phyloP scores from a whole-genome alignment of 306 rosid species.

The Vigna hirtella region DNA sequence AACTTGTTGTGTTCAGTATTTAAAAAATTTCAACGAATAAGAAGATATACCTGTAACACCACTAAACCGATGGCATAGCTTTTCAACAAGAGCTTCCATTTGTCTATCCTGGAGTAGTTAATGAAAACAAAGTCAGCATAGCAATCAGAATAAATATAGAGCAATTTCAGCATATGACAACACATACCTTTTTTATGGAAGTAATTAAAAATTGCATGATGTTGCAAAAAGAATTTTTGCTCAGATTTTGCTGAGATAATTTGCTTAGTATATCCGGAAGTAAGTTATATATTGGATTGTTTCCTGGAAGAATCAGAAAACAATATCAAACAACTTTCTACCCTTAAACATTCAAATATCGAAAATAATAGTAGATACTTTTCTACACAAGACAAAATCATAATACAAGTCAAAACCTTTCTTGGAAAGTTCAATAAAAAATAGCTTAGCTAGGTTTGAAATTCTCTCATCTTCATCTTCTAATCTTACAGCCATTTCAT shows the following conservation, averaged over 20 bases:
- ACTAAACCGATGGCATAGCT: constrained; percentile 89
- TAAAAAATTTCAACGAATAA: background rate
- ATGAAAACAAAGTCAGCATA: constrained; percentile 41
- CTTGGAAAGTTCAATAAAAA: constrained; percentile 88
- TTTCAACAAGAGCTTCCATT: constrained; percentile 97
- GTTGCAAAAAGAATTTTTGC: constrained; percentile 81
- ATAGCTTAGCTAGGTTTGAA: constrained; percentile 87
- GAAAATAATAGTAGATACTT: constrained; percentile 42
- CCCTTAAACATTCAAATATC: background rate
- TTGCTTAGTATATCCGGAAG: constrained; percentile 97
- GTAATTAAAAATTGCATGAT: constrained; percentile 95
- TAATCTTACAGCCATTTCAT: constrained; percentile 86
- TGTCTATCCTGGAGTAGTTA: constrained; percentile 78
- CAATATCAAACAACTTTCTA: constrained; percentile 16
- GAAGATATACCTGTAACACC: constrained; percentile 81
- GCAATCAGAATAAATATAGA: constrained; percentile 29
- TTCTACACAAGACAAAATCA: background rate
- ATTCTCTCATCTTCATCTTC: constrained; percentile 93
- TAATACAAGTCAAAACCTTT: constrained; percentile 63
- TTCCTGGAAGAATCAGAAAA: constrained; percentile 61
- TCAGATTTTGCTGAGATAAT: constrained; percentile 77
- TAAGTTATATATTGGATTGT: constrained; percentile 91
- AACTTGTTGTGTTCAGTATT: background rate
- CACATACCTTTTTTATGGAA: constrained; percentile 87
- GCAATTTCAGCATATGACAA: constrained; percentile 25